A percentile compares a stretch with the other conserved stretches of the same genome.
Evolutionary conservation across 139 green algal species (phyloP).

Genomic region (Coelastrella sp.): DNA sequence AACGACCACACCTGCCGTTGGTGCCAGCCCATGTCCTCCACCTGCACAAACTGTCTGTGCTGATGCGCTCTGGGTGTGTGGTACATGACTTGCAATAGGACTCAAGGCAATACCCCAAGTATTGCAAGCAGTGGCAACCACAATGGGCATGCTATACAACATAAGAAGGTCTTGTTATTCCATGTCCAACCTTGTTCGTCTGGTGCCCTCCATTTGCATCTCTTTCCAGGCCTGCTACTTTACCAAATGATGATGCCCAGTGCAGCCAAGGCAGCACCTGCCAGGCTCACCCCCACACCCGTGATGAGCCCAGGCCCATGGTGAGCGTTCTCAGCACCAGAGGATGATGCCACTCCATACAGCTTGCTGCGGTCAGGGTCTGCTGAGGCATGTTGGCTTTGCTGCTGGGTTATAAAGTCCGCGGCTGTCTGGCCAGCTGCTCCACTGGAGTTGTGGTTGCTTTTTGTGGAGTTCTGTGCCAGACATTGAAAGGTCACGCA

Average conservation of each 20-base stretch:
- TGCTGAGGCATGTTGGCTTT: neutral
- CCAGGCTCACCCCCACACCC: neutral
- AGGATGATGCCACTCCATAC: neutral
- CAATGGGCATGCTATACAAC: too few species aligned
- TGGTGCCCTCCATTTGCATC: neutral
- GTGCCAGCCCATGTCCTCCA: too few species aligned
- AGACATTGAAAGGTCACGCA: neutral
- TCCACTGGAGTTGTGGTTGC: neutral
- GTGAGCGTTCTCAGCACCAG: neutral
- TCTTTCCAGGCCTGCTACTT: neutral
- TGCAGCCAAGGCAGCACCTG: neutral
- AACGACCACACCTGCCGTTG: too few species aligned
- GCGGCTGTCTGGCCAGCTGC: too few species aligned
- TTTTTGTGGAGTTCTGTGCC: neutral
- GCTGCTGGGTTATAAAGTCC: neutral
- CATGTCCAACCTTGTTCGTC: neutral
- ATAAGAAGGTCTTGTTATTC: too few species aligned
- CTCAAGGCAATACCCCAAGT: too few species aligned
- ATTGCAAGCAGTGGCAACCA: too few species aligned
- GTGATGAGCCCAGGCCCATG: neutral
- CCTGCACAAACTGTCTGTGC: too few species aligned
- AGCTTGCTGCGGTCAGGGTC: neutral
- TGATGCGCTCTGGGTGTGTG: too few species aligned
- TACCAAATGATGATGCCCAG: neutral
- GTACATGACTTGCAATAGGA: too few species aligned